Percentiles rank a stretch among this genome's conserved stretches.
These are phyloP conservation scores for Salix koriyanagi DNA, from an alignment of 345 rosid species.

Conservation along the genomic window DNA sequence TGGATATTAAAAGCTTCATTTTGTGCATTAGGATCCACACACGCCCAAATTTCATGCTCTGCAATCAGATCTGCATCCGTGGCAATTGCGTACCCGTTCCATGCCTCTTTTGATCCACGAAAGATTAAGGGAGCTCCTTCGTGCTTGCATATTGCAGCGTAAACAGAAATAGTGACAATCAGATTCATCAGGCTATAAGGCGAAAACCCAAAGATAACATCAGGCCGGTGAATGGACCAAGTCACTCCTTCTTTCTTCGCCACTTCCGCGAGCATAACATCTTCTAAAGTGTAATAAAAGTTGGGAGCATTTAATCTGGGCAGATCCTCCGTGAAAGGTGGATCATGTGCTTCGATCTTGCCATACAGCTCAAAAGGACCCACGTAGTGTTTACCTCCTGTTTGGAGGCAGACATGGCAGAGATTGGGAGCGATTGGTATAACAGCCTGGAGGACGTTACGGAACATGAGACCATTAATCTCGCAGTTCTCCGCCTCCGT, in stretches of 20 bases:
- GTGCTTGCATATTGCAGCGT: slow-evolving; percentile 82
- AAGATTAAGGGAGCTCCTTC: slow-evolving; percentile 53
- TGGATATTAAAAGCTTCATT: slow-evolving; percentile 71
- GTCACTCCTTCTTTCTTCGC: slow-evolving; percentile 51
- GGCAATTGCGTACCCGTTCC: slow-evolving; percentile 49
- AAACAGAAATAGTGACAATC: slow-evolving; percentile 55
- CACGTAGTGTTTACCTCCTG: slow-evolving; percentile 60
- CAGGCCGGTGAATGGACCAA: slow-evolving; percentile 74
- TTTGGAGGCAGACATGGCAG: slow-evolving; percentile 77
- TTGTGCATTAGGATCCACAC: slow-evolving; percentile 56
- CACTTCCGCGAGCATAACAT: slow-evolving; percentile 54
- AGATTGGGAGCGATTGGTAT: slow-evolving; percentile 71
- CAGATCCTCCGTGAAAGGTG: slow-evolving; percentile 79
- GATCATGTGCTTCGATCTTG: slow-evolving; percentile 36
- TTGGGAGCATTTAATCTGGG: slow-evolving; percentile 58
- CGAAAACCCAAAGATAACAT: slow-evolving; percentile 64
- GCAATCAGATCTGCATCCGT: slow-evolving; percentile 80
- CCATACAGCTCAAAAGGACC: slow-evolving; percentile 44
- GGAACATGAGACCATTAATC: slow-evolving; percentile 62
- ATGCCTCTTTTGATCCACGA: slow-evolving; percentile 56
- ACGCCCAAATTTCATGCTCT: slow-evolving; percentile 86
- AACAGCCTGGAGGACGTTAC: slow-evolving; percentile 58
- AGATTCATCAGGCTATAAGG: slow-evolving; percentile 76
- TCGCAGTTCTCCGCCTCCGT: slow-evolving; percentile 62
- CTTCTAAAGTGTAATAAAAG: slow-evolving; percentile 65